phyloP scores from a whole-genome alignment of 495 filamentous ascomycete species.

The Xylaria venustula region DNA sequence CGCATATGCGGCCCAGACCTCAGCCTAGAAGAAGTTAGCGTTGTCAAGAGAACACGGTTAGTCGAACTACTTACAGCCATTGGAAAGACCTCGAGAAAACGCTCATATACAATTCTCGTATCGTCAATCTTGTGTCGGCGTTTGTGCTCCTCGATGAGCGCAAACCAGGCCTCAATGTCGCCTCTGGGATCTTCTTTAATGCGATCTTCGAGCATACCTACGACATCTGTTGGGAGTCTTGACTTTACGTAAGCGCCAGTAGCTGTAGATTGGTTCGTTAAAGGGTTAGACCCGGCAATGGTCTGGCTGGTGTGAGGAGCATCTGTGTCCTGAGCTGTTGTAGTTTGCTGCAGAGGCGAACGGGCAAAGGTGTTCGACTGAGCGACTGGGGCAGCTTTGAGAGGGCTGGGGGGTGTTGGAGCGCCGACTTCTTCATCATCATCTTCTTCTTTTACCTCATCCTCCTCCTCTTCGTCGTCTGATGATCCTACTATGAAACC shows the following conservation, averaged over 20 bases:
- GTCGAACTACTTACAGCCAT: constrained; percentile 68
- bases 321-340: constrained; percentile 23
- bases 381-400: constrained; percentile 17
- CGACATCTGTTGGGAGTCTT: constrained; percentile 66
- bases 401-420: background rate
- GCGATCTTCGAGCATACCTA: constrained; percentile 85
- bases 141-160: constrained; percentile 80
- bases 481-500: constrained; percentile 81
- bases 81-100: constrained; percentile 84
- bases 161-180: constrained; percentile 86
- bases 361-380: constrained; percentile 14
- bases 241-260: constrained; percentile 20
- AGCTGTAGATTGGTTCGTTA: constrained; percentile 14
- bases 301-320: constrained; percentile 24
- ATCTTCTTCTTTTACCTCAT: no score
- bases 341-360: constrained; percentile 27
- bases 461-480: constrained; percentile 50
- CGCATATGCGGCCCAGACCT: constrained; percentile 82
- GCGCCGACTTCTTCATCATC: constrained; percentile 40
- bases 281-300: constrained; percentile 18
- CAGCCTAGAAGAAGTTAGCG: constrained; percentile 61
- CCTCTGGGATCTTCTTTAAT: constrained; percentile 88
- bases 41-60: background rate
- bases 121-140: constrained; percentile 78
- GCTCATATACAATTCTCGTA: constrained; percentile 75